Conservation (phyloP, 139 green algal species). For the Micractinium conductrix region DNA sequence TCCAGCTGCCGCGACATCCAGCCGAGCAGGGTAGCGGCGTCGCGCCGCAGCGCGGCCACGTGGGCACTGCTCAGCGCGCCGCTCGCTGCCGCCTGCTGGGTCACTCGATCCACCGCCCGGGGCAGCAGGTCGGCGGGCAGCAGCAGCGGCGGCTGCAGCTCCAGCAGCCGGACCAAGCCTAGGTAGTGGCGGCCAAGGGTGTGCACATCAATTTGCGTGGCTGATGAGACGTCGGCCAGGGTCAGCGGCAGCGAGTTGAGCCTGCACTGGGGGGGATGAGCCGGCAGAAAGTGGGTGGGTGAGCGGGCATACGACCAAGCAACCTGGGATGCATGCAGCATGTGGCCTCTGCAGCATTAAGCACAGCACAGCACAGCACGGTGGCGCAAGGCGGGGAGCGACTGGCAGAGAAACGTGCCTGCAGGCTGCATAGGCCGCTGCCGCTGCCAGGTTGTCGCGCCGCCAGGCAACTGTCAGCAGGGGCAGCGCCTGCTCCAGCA, state of each 20-base stretch:
- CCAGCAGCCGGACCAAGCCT: conserved; percentile 2
- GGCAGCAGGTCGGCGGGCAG: conserved; percentile 17
- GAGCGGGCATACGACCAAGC: too few species aligned
- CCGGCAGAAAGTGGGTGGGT: too few species aligned
- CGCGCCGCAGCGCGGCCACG: neutral
- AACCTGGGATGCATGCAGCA: too few species aligned
- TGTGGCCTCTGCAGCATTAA: neutral
- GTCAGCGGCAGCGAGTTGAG: conserved; percentile 20
- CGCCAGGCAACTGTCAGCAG: neutral
- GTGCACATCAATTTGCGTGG: neutral
- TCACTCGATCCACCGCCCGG: neutral
- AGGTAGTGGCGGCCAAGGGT: conserved; percentile 8
- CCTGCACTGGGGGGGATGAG: neutral
- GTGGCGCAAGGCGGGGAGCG: neutral
- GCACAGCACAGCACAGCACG: too few species aligned
- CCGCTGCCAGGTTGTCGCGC: conserved; percentile 9
- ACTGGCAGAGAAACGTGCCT: neutral
- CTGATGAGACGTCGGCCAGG: conserved; percentile 2
- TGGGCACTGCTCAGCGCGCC: neutral
- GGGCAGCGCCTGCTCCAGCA: neutral
- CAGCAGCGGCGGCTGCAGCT: conserved; percentile 29
- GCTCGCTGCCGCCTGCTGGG: neutral
- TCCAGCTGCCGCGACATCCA: conserved; percentile 14
- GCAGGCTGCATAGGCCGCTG: conserved; percentile 14
- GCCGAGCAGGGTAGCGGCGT: neutral